These are phyloP conservation scores for Cinnamomum micranthum DNA, from an alignment of 164 flowering plant genomes.

Conservation along the genomic window DNA sequence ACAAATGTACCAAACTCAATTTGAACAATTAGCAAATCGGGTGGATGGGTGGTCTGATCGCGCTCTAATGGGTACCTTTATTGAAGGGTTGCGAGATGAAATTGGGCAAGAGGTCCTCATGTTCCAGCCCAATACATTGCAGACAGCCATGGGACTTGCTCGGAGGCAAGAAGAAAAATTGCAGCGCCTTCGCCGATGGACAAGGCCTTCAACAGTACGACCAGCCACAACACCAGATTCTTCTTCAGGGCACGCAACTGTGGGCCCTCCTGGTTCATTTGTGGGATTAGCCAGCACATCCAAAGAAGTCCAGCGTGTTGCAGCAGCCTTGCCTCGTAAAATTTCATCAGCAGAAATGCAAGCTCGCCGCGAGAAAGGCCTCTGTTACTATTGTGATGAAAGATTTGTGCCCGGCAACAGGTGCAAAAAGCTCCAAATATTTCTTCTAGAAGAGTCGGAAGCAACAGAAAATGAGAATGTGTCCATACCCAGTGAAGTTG, in stretches of 20 bases:
- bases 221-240: not conserved
- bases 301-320: not conserved
- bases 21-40: not conserved
- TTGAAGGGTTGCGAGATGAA: constrained; percentile 2
- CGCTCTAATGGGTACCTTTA: constrained; percentile 1
- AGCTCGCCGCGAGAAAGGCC: not conserved
- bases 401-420: not conserved
- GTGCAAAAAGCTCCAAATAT: not conserved
- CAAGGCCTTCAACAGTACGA: not conserved
- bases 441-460: not conserved
- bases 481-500: too few species aligned
- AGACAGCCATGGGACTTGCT: not conserved
- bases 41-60: not conserved
- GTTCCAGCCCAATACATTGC: not conserved
- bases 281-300: not conserved
- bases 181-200: not conserved
- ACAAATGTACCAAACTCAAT: not conserved
- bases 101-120: not conserved
- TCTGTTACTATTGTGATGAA: constrained; percentile 1
- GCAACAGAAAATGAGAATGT: not conserved
- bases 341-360: not conserved
- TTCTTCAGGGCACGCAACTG: not conserved
- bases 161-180: not conserved
- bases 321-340: not conserved
- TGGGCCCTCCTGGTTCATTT: too few species aligned